Evolutionary conservation across 2,329 filamentous ascomycete genomes (phyloP).

Genomic region (Colletotrichum sidae): DNA sequence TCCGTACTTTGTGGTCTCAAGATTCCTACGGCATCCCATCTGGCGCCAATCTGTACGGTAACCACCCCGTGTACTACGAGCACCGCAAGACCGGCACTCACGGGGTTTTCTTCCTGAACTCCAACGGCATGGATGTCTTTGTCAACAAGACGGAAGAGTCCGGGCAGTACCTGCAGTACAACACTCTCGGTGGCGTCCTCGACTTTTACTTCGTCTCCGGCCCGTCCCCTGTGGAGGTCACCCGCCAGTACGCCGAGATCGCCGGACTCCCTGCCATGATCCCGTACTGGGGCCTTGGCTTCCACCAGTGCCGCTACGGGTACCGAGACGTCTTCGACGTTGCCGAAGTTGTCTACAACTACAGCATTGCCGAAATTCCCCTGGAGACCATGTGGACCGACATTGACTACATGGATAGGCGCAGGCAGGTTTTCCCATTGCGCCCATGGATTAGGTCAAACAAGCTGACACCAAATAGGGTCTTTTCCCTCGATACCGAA

Average conservation of each 20-base stretch:
- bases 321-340: constrained; percentile 74
- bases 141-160: constrained; percentile 71
- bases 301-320: constrained; percentile 73
- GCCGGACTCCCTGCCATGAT: constrained; percentile 69
- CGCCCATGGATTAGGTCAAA: neutral
- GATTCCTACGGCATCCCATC: constrained; percentile 73
- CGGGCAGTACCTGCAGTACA: constrained; percentile 82
- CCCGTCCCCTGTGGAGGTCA: constrained; percentile 67
- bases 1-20: constrained; percentile 76
- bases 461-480: constrained; percentile 41
- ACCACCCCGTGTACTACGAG: constrained; percentile 81
- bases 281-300: constrained; percentile 73
- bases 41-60: constrained; percentile 77
- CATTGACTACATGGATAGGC: constrained; percentile 52
- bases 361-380: constrained; percentile 72
- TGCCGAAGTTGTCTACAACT: constrained; percentile 76
- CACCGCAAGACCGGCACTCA: constrained; percentile 70
- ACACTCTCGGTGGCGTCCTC: constrained; percentile 79
- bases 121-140: constrained; percentile 82
- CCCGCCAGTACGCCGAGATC: constrained; percentile 69
- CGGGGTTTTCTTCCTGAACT: constrained; percentile 78
- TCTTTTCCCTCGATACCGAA: constrained; percentile 74
- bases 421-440: constrained; percentile 16
- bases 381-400: constrained; percentile 76
- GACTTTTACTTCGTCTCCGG: constrained; percentile 78